These are phyloP conservation scores for Heracleum sosnowskyi DNA, from an alignment of 129 eudicot genomes.

Conservation along the genomic window DNA sequence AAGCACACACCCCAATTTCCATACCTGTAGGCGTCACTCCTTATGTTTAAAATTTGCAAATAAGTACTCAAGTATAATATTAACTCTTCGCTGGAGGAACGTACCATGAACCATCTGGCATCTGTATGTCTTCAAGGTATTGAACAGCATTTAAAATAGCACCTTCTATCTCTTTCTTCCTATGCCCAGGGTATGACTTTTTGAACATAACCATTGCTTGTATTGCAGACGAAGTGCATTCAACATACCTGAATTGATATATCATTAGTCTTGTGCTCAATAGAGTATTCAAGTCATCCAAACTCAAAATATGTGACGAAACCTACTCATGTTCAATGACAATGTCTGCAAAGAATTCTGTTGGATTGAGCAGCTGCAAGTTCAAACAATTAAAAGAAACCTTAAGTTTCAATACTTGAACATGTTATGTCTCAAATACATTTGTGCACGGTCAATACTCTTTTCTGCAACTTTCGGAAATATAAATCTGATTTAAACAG, in stretches of 20 bases:
- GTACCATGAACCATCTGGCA: conserved; percentile 94
- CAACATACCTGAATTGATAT: conserved; percentile 54
- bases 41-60: conserved; percentile 1
- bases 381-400: conserved; percentile 6
- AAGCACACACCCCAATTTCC: conserved; percentile 91
- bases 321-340: conserved; percentile 88
- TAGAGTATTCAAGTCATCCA: background rate
- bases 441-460: background rate
- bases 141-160: conserved; percentile 44
- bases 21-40: conserved; percentile 39
- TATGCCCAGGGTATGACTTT: conserved; percentile 58
- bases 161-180: conserved; percentile 60
- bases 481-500: background rate
- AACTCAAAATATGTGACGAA: background rate
- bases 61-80: conserved; percentile 1
- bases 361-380: conserved; percentile 75
- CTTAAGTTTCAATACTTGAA: background rate
- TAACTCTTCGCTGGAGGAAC: background rate
- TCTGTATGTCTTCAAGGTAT: conserved; percentile 62
- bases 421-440: background rate
- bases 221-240: conserved; percentile 83
- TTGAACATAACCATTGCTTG: conserved; percentile 69
- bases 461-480: background rate
- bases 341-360: conserved; percentile 78
- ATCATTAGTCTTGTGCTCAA: conserved; percentile 8